phyloP scores from a whole-genome alignment of 176 grass and related monocot species.

The Triticum turgidum region DNA sequence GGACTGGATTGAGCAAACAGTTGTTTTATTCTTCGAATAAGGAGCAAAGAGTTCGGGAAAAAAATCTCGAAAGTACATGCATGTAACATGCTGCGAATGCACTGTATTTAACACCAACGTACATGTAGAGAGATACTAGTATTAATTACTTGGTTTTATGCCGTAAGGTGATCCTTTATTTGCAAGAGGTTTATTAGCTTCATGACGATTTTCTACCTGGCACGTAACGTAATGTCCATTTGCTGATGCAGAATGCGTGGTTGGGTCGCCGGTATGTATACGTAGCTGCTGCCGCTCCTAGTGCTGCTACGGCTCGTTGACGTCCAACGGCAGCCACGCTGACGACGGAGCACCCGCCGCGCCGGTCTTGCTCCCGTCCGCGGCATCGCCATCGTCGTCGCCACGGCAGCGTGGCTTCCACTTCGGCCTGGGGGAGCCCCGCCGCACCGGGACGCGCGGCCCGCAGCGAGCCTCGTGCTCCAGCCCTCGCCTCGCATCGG shows the following conservation, averaged over 20 bases:
- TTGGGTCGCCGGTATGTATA: not conserved
- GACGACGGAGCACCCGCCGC: not conserved
- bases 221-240: not conserved
- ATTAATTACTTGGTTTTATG: too few relatives aligned
- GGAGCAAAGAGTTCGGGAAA: too few relatives aligned
- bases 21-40: too few relatives aligned
- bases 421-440: slow-evolving; percentile 11
- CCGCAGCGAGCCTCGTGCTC: slow-evolving; percentile 52
- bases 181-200: too few relatives aligned
- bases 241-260: not conserved
- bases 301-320: not conserved
- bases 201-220: not conserved
- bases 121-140: not conserved
- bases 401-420: slow-evolving; percentile 24
- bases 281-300: not conserved
- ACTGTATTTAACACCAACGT: not conserved
- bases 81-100: too few relatives aligned
- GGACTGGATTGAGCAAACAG: too few relatives aligned
- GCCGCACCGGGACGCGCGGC: slow-evolving; percentile 28
- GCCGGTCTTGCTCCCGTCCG: not conserved
- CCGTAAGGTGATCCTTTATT: too few relatives aligned
- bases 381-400: not conserved
- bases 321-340: not conserved
- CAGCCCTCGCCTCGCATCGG: slow-evolving; percentile 32
- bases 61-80: too few relatives aligned